phyloP scores from a whole-genome alignment of 1,139 yeast genomes.

The Yamadazyma atlantica region DNA sequence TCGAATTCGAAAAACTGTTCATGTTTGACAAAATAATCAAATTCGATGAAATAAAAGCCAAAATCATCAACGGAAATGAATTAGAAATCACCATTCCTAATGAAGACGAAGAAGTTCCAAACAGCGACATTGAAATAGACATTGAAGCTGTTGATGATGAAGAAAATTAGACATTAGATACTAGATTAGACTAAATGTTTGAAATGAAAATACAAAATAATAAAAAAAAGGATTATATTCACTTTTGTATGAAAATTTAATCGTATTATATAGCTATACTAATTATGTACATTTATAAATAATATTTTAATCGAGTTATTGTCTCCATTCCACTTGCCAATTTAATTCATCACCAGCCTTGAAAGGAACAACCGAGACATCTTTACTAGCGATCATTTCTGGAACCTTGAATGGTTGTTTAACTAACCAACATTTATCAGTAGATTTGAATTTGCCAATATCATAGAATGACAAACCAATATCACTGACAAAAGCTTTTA shows the following conservation, averaged over 20 bases:
- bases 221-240: conserved; percentile 2
- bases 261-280: conserved; percentile 1
- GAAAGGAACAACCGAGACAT: conserved; percentile 79
- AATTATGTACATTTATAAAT: conserved; percentile 11
- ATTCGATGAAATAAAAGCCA: conserved; percentile 40
- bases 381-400: conserved; percentile 48
- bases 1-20: conserved; percentile 46
- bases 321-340: conserved; percentile 80
- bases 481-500: conserved; percentile 73
- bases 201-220: neutral
- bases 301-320: conserved; percentile 4
- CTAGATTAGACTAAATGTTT: neutral
- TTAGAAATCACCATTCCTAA: conserved; percentile 46
- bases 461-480: conserved; percentile 73
- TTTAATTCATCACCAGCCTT: conserved; percentile 72
- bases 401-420: conserved; percentile 58
- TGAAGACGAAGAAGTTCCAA: conserved; percentile 25
- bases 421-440: conserved; percentile 52
- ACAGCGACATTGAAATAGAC: conserved; percentile 16
- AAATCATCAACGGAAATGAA: conserved; percentile 39
- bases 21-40: conserved; percentile 44
- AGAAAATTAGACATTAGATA: neutral
- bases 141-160: conserved; percentile 8
- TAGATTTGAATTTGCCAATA: conserved; percentile 41
- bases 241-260: neutral